These are phyloP conservation scores for Exophiala sp. DNA, from an alignment of 2,329 filamentous ascomycete species.

Conservation along the genomic window DNA sequence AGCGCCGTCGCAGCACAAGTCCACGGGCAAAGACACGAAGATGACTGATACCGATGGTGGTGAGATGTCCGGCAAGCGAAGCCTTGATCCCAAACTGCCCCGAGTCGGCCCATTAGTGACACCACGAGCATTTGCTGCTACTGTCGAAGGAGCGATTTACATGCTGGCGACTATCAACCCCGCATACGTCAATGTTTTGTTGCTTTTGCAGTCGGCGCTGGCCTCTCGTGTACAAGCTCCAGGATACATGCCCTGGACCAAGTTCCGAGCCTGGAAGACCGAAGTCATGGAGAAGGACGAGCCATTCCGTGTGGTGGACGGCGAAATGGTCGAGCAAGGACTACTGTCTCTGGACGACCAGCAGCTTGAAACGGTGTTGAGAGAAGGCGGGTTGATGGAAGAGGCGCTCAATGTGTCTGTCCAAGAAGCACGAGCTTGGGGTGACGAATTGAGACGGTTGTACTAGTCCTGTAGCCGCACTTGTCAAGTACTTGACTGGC, in stretches of 20 bases:
- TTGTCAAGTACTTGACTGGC: background rate
- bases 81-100: background rate
- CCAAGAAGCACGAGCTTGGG: conserved; percentile 23
- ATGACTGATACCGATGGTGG: background rate
- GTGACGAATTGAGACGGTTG: conserved; percentile 27
- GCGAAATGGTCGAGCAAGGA: conserved; percentile 74
- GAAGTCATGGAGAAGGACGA: conserved; percentile 66
- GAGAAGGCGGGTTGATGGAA: conserved; percentile 32
- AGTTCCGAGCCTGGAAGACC: conserved; percentile 79
- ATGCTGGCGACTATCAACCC: conserved; percentile 74
- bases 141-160: conserved; percentile 88
- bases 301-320: conserved; percentile 85
- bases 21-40: background rate
- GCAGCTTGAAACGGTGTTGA: conserved; percentile 52
- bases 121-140: conserved; percentile 83
- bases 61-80: background rate
- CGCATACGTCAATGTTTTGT: conserved; percentile 70
- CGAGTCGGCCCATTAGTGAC: conserved; percentile 60
- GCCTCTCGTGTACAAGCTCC: conserved; percentile 63
- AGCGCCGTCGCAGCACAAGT: conserved; percentile 1
- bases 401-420: conserved; percentile 21
- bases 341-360: conserved; percentile 70
- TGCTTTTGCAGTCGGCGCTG: conserved; percentile 73
- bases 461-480: conserved; percentile 16
- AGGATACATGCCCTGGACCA: conserved; percentile 71